Evolutionary conservation across 75 land plant genomes (phyloP).

Genomic region (Larix kaempferi): DNA sequence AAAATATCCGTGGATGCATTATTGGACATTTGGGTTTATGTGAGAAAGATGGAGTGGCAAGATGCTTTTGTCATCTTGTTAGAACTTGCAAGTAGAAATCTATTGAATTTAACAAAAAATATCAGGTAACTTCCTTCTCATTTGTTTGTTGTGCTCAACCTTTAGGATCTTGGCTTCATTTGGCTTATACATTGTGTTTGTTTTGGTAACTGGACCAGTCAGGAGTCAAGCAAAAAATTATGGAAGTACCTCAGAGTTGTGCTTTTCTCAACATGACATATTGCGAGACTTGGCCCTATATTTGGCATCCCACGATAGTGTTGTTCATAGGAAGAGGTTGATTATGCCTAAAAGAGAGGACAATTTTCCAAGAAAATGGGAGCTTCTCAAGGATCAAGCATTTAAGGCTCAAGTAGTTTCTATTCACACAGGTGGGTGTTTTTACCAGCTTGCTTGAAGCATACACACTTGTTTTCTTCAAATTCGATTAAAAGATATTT

Average conservation of each 20-base stretch:
- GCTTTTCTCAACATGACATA: constrained; percentile 32
- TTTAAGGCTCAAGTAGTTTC: constrained; percentile 63
- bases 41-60: no score
- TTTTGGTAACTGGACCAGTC: not conserved
- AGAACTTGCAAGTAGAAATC: constrained; percentile 6
- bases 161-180: not conserved
- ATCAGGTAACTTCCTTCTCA: not conserved
- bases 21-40: no score
- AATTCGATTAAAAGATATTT: no score
- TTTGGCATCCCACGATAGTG: constrained; percentile 13
- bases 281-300: constrained; percentile 61
- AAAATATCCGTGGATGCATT: no score
- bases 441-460: no score
- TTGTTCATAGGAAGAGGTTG: constrained; percentile 32
- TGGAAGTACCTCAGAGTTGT: not conserved
- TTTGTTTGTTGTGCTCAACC: not conserved
- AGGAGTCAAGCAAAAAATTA: not conserved
- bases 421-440: constrained; percentile 51
- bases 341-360: constrained; percentile 51
- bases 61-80: no score
- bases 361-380: constrained; percentile 50
- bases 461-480: no score
- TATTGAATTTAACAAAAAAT: constrained; percentile 26
- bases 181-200: no score
- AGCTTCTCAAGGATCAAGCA: constrained; percentile 26